A percentile compares a stretch with the other conserved stretches of the same genome.
Conservation (phyloP, 2,329 filamentous ascomycete genomes). For the Alternaria hordeiaustralica region DNA sequence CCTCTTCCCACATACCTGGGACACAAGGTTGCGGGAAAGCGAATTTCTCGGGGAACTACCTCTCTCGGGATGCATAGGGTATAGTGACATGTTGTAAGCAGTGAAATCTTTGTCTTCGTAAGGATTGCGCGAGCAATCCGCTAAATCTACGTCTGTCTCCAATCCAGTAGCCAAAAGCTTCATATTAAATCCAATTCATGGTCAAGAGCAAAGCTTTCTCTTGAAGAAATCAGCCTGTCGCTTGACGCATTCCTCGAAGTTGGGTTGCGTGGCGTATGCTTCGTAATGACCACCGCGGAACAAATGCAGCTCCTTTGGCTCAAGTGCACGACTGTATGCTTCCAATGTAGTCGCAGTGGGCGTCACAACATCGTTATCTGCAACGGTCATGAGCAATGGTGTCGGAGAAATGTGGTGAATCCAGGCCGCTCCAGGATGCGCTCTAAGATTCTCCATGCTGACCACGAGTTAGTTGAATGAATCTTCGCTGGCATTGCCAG, state of each 20-base stretch:
- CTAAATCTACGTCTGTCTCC: not conserved
- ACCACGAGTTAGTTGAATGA: not conserved
- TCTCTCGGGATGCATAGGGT: not conserved
- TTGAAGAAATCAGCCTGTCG: not conserved
- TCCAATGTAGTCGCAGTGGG: not conserved
- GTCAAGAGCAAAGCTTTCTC: not conserved
- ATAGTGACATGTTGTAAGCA: not conserved
- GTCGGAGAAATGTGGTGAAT: conserved; percentile 6
- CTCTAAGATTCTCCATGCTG: not conserved
- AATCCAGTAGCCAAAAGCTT: not conserved
- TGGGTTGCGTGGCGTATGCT: not conserved
- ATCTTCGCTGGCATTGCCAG: not conserved
- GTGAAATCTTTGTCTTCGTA: not conserved
- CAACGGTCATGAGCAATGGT: not conserved
- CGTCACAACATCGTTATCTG: not conserved
- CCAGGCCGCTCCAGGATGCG: not conserved
- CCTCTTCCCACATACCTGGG: not conserved
- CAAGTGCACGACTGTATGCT: not conserved
- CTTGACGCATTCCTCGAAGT: conserved; percentile 1
- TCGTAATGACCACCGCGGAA: not conserved
- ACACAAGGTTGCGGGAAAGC: not conserved
- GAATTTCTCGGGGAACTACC: no score
- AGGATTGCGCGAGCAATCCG: not conserved
- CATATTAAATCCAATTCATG: not conserved
- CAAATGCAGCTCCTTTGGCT: conserved; percentile 5